Evolutionary conservation across 176 grass and related monocot species (phyloP), one percentile per base, ranked within the genome.

Genomic region (Bonia amplexicaulis): DNA sequence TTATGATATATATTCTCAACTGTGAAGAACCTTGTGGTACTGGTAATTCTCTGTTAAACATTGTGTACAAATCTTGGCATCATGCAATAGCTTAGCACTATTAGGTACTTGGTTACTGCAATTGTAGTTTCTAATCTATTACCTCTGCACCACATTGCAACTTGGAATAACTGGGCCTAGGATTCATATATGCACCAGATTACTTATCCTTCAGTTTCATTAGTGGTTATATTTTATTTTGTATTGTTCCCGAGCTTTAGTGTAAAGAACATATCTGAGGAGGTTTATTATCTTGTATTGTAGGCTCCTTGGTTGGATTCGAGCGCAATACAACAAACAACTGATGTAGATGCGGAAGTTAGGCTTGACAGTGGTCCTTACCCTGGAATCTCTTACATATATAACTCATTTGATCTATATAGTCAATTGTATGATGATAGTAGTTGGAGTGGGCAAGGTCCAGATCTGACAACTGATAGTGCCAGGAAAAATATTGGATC

Each of bases 391-490:
- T 76, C 75, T 85, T 95, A 83, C 65, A 80, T 92, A 23, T 85
- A 79, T 83, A 90, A 92, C 47, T 90, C 87, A 23, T 84, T 98
- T 4, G 96, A 98, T 80, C 77, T 98, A 40, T 98, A 87, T 82
- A 84, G 83, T 87, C 93, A 98, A 63, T 90, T 98, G 48, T 95
- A 90, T 80, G 91, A 85, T 70, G 87, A 92, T 67, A 85, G 70
- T 84, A 84, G 57, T 80, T 98, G 93, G 91, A 81, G 73, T 33
- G 44, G 45, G 40, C 92, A 90, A 74, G 72, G 76, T 87, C 41
- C 88, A n/a, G 89, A 91, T 75, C 46, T 64, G 15, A 47, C 82
- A 61, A 86, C 73, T 69, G 74, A 88, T 52, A 90, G 29, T 84
- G 66, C 79, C 76, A 87, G 64, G 73, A 93, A 91, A 92, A 80